These are phyloP conservation scores for Boletus coccyginus DNA, from an alignment of 768 basidiomycete genomes.

Conservation along the genomic window DNA sequence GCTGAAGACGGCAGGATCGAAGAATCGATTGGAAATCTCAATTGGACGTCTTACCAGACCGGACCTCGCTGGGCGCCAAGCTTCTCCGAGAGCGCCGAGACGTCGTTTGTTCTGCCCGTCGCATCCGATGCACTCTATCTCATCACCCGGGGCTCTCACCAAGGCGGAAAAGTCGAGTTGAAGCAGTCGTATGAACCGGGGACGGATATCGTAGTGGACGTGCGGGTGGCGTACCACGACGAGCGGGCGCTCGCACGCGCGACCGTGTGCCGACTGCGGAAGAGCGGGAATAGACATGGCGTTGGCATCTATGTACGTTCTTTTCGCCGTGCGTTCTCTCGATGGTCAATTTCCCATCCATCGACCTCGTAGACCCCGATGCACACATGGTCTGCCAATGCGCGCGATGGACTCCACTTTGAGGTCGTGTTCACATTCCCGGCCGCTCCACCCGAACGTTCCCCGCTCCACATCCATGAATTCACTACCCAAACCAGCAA, in stretches of 20 bases:
- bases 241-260: slow-evolving; percentile 24
- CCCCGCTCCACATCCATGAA: slow-evolving; percentile 23
- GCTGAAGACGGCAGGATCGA: slow-evolving; percentile 17
- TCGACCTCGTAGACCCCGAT: slow-evolving; percentile 17
- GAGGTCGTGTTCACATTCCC: slow-evolving; percentile 34
- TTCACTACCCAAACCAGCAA: slow-evolving; percentile 29
- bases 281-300: slow-evolving; percentile 27
- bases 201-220: slow-evolving; percentile 24
- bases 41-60: slow-evolving; percentile 16
- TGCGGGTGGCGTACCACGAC: slow-evolving; percentile 30
- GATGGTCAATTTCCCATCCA: neutral
- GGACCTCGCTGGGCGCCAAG: slow-evolving; percentile 17
- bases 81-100: slow-evolving; percentile 17
- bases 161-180: slow-evolving; percentile 20
- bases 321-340: neutral
- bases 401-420: slow-evolving; percentile 23
- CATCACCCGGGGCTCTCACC: slow-evolving; percentile 32
- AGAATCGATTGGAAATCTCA: slow-evolving; percentile 1
- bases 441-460: neutral
- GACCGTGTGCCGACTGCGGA: slow-evolving; percentile 30
- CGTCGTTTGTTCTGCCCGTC: slow-evolving; percentile 31
- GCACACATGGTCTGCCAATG: neutral
- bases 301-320: slow-evolving; percentile 36
- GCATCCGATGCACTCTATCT: slow-evolving; percentile 32
- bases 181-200: slow-evolving; percentile 8